phyloP scores from a whole-genome alignment of 257 asterid species.

The Orobanche coerulescens region DNA sequence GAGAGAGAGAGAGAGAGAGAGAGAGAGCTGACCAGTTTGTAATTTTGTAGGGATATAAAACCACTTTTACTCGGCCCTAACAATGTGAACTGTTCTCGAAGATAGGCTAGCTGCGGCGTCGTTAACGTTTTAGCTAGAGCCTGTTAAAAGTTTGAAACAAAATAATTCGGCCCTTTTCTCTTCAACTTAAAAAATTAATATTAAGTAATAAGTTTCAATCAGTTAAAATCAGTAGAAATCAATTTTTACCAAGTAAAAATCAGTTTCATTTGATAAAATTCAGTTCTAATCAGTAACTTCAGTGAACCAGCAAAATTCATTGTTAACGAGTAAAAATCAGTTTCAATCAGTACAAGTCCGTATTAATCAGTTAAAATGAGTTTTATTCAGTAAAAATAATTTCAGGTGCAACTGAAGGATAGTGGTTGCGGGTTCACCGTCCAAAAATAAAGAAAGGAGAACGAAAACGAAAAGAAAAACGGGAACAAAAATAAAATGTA shows the following conservation, averaged over 20 bases:
- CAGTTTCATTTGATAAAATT: too few species aligned
- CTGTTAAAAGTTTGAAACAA: conserved; percentile 28
- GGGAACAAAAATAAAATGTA: neutral
- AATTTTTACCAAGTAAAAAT: too few species aligned
- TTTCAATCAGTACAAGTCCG: too few species aligned
- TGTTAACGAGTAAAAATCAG: too few species aligned
- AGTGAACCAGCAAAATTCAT: too few species aligned
- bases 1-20: conserved; percentile 8
- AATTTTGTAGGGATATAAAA: conserved; percentile 57
- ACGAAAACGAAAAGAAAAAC: neutral
- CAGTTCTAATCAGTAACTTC: too few species aligned
- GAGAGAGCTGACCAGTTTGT: conserved; percentile 47
- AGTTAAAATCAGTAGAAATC: too few species aligned
- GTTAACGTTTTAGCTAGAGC: conserved; percentile 89
- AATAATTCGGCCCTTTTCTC: neutral
- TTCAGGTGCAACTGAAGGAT: too few species aligned
- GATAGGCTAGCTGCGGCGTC: conserved; percentile 68
- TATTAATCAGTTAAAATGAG: too few species aligned
- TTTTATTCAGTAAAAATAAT: too few species aligned
- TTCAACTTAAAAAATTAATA: neutral
- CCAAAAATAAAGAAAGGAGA: neutral
- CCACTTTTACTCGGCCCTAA: conserved; percentile 87
- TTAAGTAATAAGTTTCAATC: too few species aligned
- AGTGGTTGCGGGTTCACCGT: too few species aligned
- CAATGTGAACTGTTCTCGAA: conserved; percentile 77